Conservation (phyloP, 345 rosid genomes). For the Arabidopsis arenosa region DNA sequence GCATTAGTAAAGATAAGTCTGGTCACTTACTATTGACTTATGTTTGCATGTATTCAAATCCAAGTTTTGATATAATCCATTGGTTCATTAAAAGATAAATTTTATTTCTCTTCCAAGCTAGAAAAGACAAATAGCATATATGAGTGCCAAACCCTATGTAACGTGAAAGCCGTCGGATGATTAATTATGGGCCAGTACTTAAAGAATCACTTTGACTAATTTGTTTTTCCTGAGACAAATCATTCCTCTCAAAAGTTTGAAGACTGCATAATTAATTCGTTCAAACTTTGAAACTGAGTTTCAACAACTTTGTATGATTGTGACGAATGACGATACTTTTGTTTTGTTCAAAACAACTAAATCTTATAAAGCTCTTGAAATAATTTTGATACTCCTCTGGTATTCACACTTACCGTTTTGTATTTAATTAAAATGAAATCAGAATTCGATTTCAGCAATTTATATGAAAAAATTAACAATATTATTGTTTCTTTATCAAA, state of each 20-base stretch:
- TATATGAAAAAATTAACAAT: not conserved
- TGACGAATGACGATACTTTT: not conserved
- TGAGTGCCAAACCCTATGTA: constrained; percentile 6
- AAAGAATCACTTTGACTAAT: constrained; percentile 8
- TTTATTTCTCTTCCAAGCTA: not conserved
- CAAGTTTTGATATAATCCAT: not conserved
- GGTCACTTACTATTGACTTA: not conserved
- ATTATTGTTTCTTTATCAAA: not conserved
- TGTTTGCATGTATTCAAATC: not conserved
- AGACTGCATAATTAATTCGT: constrained; percentile 2
- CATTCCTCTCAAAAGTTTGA: not conserved
- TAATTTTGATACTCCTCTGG: not conserved
- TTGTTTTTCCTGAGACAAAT: not conserved
- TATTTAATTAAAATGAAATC: not conserved
- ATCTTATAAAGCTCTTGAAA: not conserved
- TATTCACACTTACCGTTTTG: not conserved
- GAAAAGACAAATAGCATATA: constrained; percentile 4
- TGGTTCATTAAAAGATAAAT: not conserved
- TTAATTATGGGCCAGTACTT: not conserved
- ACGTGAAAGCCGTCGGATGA: constrained; percentile 7
- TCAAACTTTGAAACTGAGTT: constrained; percentile 26
- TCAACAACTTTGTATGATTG: constrained; percentile 1
- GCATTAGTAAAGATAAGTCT: not conserved
- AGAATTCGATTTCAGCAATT: not conserved
- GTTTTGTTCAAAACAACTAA: not conserved